Evolutionary conservation across 2,329 filamentous ascomycete genomes (phyloP).

Genomic region (Sphaerulina vaccinii): DNA sequence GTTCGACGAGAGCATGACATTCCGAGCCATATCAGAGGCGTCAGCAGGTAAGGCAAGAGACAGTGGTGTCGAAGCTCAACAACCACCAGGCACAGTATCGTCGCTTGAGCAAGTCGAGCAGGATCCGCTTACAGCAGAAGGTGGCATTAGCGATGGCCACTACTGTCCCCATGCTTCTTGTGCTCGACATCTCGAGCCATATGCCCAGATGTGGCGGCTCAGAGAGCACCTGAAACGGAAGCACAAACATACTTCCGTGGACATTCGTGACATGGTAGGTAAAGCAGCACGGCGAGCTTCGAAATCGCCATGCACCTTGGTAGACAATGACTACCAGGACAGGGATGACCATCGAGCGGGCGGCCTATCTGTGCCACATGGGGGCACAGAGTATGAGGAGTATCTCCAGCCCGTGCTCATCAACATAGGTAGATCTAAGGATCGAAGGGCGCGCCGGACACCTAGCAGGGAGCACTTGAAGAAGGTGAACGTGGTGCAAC

Average conservation of each 20-base stretch:
- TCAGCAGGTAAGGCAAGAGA: conserved; percentile 5
- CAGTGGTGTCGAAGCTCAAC: conserved; percentile 24
- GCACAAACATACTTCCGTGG: conserved; percentile 28
- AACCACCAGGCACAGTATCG: conserved; percentile 27
- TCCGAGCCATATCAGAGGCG: conserved; percentile 27
- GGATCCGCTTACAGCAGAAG: neutral
- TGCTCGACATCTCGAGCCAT: conserved; percentile 28
- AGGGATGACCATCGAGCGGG: neutral
- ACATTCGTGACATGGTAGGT: conserved; percentile 9
- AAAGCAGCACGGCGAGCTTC: neutral
- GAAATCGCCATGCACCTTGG: neutral
- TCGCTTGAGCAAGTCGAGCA: neutral
- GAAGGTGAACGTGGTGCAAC: neutral
- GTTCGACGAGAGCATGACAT: conserved; percentile 68
- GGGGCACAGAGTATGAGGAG: neutral
- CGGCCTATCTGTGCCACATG: neutral
- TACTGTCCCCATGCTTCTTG: conserved; percentile 33
- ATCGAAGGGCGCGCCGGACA: conserved; percentile 2
- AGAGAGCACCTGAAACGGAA: conserved; percentile 36
- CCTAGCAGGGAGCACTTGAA: conserved; percentile 8
- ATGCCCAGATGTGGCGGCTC: conserved; percentile 32
- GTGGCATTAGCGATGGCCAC: neutral
- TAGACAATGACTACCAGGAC: neutral
- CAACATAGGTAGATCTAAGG: conserved; percentile 8
- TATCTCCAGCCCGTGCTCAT: conserved; percentile 10